These are phyloP conservation scores for Globisporangium polare DNA, from an alignment of 352 stramenopile genomes.

Conservation along the genomic window DNA sequence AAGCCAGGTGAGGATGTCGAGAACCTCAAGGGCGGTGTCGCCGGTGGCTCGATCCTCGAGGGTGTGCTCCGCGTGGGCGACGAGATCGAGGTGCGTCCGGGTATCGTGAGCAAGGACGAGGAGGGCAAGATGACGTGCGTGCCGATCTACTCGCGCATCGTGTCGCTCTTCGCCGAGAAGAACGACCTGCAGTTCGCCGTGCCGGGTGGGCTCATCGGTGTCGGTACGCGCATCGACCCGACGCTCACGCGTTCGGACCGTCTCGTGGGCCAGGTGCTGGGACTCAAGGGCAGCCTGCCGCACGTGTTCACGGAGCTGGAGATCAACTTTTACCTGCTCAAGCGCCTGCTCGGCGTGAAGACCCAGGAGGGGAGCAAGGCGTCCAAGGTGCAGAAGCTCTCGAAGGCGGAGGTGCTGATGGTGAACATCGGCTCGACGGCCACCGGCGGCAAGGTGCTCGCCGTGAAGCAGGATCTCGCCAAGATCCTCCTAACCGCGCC, in stretches of 20 bases:
- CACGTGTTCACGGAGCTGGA: slow-evolving; percentile 99
- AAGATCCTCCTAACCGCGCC: slow-evolving; percentile 99
- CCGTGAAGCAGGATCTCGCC: slow-evolving; percentile 97
- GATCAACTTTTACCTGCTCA: slow-evolving; percentile 99
- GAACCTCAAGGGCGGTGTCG: slow-evolving; percentile 93
- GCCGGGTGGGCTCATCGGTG: slow-evolving; percentile 98
- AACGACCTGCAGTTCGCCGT: slow-evolving; percentile 99
- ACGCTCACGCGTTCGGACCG: slow-evolving; percentile 98
- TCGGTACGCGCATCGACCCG: slow-evolving; percentile 99
- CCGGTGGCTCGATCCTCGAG: slow-evolving; percentile 93
- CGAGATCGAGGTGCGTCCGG: slow-evolving; percentile 99
- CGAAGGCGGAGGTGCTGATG: slow-evolving; percentile 99
- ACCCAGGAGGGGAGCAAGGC: slow-evolving; percentile 98
- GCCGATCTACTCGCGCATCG: slow-evolving; percentile 93
- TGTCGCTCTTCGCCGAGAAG: slow-evolving; percentile 98
- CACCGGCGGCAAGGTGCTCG: slow-evolving; percentile 94
- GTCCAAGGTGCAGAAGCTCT: slow-evolving; percentile 98
- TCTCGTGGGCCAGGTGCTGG: slow-evolving; percentile 98
- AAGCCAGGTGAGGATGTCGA: slow-evolving; percentile 99
- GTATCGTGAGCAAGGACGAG: slow-evolving; percentile 98
- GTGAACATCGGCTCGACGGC: slow-evolving; percentile 99
- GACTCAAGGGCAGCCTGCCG: slow-evolving; percentile 96
- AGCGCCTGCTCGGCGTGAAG: slow-evolving; percentile 98
- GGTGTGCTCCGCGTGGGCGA: slow-evolving; percentile 97
- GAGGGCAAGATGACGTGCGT: slow-evolving; percentile 94